Evolutionary conservation across 176 grass and related monocot species (phyloP).

Genomic region (Metroxylon sagu): DNA sequence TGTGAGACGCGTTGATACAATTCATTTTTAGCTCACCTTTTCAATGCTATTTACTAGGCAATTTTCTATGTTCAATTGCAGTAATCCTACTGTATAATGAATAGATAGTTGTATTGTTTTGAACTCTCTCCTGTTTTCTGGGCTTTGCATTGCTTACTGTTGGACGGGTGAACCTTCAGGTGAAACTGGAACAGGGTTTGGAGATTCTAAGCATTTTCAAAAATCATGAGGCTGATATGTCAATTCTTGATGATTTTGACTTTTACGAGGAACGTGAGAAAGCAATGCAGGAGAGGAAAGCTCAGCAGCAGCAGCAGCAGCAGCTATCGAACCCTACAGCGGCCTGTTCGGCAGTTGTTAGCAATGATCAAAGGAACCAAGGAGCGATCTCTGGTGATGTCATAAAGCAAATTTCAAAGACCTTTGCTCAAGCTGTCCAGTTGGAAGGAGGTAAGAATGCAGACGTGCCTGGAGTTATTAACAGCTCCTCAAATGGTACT

Average conservation of each 20-base stretch:
- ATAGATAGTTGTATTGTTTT: neutral
- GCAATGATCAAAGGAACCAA: slow-evolving; percentile 12
- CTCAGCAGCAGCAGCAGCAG: slow-evolving; percentile 42
- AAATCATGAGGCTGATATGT: slow-evolving; percentile 57
- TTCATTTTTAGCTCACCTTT: too few relatives aligned
- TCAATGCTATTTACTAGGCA: too few relatives aligned
- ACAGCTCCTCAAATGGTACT: slow-evolving; percentile 15
- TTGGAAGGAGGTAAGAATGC: slow-evolving; percentile 34
- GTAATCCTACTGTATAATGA: too few relatives aligned
- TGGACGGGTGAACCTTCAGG: slow-evolving; percentile 25
- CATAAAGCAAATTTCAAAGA: slow-evolving; percentile 38
- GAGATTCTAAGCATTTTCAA: slow-evolving; percentile 82
- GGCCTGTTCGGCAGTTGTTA: neutral
- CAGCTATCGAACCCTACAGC: neutral
- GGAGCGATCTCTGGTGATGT: slow-evolving; percentile 11
- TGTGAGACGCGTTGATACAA: too few relatives aligned
- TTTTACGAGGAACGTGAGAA: slow-evolving; percentile 92
- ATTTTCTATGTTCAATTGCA: too few relatives aligned
- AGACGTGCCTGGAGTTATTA: slow-evolving; percentile 13
- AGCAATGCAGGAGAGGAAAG: slow-evolving; percentile 78
- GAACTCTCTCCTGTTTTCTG: neutral
- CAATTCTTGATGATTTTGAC: slow-evolving; percentile 68
- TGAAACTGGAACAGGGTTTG: slow-evolving; percentile 81
- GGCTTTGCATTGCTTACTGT: neutral
- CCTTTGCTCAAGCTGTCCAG: slow-evolving; percentile 40